phyloP scores from a whole-genome alignment of 257 asterid species.

The Rehmannia glutinosa region DNA sequence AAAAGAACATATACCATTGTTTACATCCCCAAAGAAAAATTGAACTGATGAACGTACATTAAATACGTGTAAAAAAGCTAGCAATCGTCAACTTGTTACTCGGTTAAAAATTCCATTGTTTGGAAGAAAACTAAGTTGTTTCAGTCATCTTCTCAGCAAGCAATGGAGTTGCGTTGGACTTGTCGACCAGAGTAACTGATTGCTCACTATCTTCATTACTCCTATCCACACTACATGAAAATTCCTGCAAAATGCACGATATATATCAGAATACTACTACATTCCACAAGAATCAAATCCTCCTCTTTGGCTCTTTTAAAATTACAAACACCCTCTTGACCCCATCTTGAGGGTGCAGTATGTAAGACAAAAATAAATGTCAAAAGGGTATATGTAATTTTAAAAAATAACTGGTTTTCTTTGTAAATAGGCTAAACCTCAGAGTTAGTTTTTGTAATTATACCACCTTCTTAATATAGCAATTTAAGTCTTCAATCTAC shows the following conservation, averaged over 20 bases:
- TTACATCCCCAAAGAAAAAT: conserved; percentile 15
- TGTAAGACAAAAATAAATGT: too few relatives aligned
- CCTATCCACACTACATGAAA: conserved; percentile 70
- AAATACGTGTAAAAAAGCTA: background rate
- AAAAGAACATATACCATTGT: background rate
- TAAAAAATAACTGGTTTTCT: background rate
- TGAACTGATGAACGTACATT: conserved; percentile 15
- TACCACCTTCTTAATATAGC: too few relatives aligned
- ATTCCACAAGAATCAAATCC: background rate
- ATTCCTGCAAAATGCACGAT: conserved; percentile 44
- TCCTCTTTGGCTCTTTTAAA: too few relatives aligned
- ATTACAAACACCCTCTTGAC: too few relatives aligned
- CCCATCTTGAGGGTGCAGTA: too few relatives aligned
- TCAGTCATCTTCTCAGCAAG: conserved; percentile 45
- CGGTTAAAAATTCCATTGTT: background rate
- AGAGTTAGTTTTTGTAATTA: background rate
- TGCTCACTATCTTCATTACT: conserved; percentile 58
- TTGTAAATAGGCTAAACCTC: background rate
- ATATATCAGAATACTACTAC: background rate
- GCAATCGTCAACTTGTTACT: background rate
- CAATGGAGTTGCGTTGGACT: conserved; percentile 54
- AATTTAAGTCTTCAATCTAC: too few relatives aligned
- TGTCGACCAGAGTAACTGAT: conserved; percentile 25
- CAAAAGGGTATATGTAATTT: background rate
- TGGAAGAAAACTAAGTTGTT: conserved; percentile 17